A percentile compares a stretch with the other conserved stretches of the same genome.
Conservation (phyloP, 306 rosid species). For the Urtica urens region DNA sequence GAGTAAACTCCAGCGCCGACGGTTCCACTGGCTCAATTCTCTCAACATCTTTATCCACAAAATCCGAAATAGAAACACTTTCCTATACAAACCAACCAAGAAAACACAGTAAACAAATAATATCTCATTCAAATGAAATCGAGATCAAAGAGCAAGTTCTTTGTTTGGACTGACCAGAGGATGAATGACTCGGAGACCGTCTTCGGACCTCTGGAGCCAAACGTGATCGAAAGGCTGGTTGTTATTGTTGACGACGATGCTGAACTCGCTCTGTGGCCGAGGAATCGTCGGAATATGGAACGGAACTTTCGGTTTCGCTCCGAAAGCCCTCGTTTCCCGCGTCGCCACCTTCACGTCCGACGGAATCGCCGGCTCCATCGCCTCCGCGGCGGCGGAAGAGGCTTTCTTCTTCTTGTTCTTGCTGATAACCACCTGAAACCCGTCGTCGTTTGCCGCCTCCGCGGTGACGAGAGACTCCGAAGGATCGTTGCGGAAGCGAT, state of each 20-base stretch:
- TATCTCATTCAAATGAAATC: not conserved
- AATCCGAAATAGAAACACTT: conserved; percentile 46
- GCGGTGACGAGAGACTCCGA: too few species aligned
- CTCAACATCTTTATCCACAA: conserved; percentile 45
- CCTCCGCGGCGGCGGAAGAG: conserved; percentile 17
- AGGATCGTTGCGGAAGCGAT: conserved; percentile 43
- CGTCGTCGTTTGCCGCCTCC: conserved; percentile 40
- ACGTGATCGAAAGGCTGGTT: conserved; percentile 81
- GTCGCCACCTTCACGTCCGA: conserved; percentile 41
- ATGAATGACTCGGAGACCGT: conserved; percentile 52
- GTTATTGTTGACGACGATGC: conserved; percentile 49
- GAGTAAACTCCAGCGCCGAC: conserved; percentile 43
- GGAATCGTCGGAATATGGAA: conserved; percentile 74
- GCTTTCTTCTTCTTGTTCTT: conserved; percentile 56
- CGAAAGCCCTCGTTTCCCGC: conserved; percentile 38
- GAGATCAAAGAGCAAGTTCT: not conserved
- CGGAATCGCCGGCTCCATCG: conserved; percentile 11
- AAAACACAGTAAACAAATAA: not conserved
- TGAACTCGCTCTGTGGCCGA: conserved; percentile 73
- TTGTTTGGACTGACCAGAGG: conserved; percentile 50
- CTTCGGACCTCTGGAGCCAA: conserved; percentile 76
- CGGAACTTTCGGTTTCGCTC: conserved; percentile 57
- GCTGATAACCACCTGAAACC: conserved; percentile 57
- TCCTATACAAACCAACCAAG: conserved; percentile 32
- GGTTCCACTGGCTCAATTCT: conserved; percentile 43